Base-by-base conservation (phyloP, 352 stramenopile species). In the Stramenopiles sp. region DNA sequence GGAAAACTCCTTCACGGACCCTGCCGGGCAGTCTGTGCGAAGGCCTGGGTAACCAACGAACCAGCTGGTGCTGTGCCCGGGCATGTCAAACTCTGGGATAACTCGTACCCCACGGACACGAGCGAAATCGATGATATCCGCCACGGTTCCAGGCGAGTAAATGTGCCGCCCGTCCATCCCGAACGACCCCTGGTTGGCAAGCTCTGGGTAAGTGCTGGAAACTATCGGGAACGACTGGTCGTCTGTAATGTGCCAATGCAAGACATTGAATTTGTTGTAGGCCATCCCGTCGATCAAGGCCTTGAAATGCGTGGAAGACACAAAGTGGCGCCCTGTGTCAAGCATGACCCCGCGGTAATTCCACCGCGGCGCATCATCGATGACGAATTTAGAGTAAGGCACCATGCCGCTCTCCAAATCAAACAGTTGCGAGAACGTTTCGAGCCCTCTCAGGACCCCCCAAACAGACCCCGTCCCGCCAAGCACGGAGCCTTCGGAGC, bases 31-130 rank as follows among this genome's bases (percentile, higher is more conserved):
- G 12, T 12, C 12, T 25, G 43, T 63, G 12, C 12, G 25, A 18
- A 63, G 43, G 25, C 25, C 80, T 12, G 81, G 79, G 73, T 80
- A 76, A 1, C 68, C 76, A 6, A 53, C 73, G 34, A 76, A 84
- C 74, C 74, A 83, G 0, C 53, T 75, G 32, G 68, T 37, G 34
- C 79, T 81, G 77, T 91, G 85, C 37, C 84, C 85, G 4, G 85
- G 84, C 35, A 86, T 74, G 76, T 91, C 83, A 25, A 89, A 77
- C 73, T 91, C 85, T 0, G 82, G 82, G 4, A 89, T 80, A 34
- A 89, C 78, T 1, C 81, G 78, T 31, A 91, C 82, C 32, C 84
- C 84, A 12, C 79, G 75, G n/a, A 77, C n/a, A 34, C 80, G 78
- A 0, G 83, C 85, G 75, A 85, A 82, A 32, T 80, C 32, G 12